Evolutionary conservation across 768 basidiomycete genomes (phyloP), one percentile per base, ranked within the genome.

Genomic region (Tulasnella sp.): DNA sequence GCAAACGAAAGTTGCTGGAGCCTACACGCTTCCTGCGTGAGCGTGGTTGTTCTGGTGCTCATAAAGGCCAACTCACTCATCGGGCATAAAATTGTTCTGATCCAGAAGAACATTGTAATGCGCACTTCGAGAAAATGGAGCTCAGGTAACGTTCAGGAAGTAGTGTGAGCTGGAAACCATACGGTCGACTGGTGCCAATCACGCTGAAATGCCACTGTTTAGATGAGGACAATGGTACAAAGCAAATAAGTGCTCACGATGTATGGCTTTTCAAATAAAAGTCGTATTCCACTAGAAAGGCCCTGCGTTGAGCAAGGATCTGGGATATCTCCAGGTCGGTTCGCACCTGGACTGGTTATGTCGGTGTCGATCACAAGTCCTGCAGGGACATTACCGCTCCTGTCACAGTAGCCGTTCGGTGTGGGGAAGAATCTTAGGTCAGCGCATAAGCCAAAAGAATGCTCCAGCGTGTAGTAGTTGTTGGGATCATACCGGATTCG

Each of bases 1-100:
- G 50, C n/a, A 41, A 77, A 77, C 18, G 76, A 54, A 34, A 77
- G 18, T 11, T 16, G 46, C 34, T 77, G 76, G 18, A 77, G 44
- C 31, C 76, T 77, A 44, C 11, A 91, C 75, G 93, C 94, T 0
- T 93, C 91, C 3, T 92, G 84, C 0, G 89, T 88, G 82, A 42
- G 48, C 5, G 7, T 75, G 7, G 31, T 34, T 75, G 18, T 12
- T 75, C 24, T n/a, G 20, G n/a, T 8, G 40, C 3, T 6, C 20
- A 31, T 18, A 31, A 73, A 34, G 9, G 20, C 28, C 24, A 41
- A 64, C 78, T 42, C 24, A 72, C 76, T 77, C 34, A 46, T 77
- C 76, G 7, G 76, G 76, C 46, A 41, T n/a, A n/a, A 77, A 60
- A 16, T 34, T 24, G n/a, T 77, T 37, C 46, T 77, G 41, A 44